Percentiles rank a stretch among this genome's conserved stretches.
phyloP scores from a whole-genome alignment of 1,139 yeast species.

The Kodamaea fungicola region DNA sequence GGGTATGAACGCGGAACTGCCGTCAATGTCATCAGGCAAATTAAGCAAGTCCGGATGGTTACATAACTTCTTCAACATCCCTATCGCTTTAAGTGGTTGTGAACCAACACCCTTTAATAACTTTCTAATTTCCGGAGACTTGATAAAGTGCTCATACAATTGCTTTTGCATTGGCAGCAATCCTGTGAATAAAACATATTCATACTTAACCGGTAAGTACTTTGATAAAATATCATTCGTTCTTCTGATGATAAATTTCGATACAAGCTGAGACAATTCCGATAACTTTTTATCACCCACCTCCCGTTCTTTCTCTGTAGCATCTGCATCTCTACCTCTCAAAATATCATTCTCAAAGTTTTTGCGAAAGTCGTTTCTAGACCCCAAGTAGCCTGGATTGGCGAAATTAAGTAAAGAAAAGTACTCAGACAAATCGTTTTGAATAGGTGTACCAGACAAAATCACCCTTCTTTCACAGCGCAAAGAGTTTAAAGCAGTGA shows the following conservation, averaged over 20 bases:
- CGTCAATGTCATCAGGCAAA: constrained; percentile 73
- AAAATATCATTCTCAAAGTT: constrained; percentile 80
- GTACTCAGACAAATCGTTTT: constrained; percentile 92
- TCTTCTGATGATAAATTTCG: constrained; percentile 88
- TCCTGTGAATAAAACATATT: constrained; percentile 89
- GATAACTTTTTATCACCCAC: constrained; percentile 69
- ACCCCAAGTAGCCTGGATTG: constrained; percentile 89
- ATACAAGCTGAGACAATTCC: constrained; percentile 74
- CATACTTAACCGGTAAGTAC: constrained; percentile 92
- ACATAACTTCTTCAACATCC: constrained; percentile 81
- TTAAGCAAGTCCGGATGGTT: constrained; percentile 87
- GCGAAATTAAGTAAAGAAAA: constrained; percentile 89
- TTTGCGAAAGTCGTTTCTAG: constrained; percentile 78
- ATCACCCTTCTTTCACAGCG: constrained; percentile 87
- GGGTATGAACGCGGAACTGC: constrained; percentile 64
- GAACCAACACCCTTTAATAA: constrained; percentile 69
- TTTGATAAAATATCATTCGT: constrained; percentile 93
- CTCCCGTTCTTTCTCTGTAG: constrained; percentile 73
- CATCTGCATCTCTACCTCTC: constrained; percentile 86
- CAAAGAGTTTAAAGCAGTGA: constrained; percentile 79
- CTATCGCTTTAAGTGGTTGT: constrained; percentile 90
- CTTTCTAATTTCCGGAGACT: constrained; percentile 75
- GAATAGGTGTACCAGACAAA: constrained; percentile 95
- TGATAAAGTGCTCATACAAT: constrained; percentile 70
- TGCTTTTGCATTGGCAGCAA: constrained; percentile 73